Conservation (phyloP, 2,329 filamentous ascomycete genomes). For the Colletotrichum euphorbiae region DNA sequence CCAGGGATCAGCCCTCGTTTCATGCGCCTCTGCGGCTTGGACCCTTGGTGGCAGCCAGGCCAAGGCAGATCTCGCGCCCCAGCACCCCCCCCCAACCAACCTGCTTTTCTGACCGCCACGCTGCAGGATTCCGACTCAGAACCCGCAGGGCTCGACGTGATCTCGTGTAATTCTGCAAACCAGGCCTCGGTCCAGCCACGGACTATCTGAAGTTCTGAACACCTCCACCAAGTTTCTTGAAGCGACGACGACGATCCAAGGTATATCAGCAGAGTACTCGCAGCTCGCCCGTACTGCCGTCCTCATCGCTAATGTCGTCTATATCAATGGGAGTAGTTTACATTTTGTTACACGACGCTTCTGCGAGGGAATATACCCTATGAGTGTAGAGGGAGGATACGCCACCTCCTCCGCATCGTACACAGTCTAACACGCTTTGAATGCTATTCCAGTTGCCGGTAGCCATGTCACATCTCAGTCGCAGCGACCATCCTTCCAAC, state of each 20-base stretch:
- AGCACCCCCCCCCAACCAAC: no score
- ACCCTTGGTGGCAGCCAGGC: neutral
- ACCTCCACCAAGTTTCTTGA: neutral
- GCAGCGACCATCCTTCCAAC: conserved; percentile 79
- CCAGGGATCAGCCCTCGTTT: conserved; percentile 2
- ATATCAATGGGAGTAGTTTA: conserved; percentile 5
- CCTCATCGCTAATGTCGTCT: neutral
- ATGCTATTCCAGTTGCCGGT: neutral
- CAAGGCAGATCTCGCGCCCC: neutral
- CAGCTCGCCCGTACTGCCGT: neutral
- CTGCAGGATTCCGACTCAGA: neutral
- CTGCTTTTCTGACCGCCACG: neutral
- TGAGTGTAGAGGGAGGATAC: no score
- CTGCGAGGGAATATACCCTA: neutral
- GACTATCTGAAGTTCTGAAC: neutral
- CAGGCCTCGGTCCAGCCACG: conserved; percentile 30
- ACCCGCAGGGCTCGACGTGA: neutral
- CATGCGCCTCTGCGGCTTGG: neutral
- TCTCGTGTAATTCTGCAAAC: conserved; percentile 25
- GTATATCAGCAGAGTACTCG: neutral
- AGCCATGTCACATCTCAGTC: conserved; percentile 51
- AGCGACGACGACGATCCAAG: no score
- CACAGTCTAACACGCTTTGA: neutral
- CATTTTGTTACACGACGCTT: neutral
- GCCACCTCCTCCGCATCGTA: neutral